Conservation (phyloP, 192 early-diverging fungal species). For the Coemansia reversa region DNA sequence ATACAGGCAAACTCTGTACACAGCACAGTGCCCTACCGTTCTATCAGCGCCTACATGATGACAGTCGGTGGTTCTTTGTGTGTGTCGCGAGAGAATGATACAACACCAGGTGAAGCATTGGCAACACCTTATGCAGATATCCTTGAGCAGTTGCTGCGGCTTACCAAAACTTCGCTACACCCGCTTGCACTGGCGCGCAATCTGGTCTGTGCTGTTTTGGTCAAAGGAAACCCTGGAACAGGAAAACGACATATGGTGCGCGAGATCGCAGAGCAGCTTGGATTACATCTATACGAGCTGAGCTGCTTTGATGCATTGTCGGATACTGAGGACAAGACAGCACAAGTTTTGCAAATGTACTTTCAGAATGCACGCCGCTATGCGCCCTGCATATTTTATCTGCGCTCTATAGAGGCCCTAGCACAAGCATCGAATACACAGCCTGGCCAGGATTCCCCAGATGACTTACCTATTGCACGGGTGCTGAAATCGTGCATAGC, state of each 20-base stretch:
- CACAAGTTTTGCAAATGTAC: constrained; percentile 67
- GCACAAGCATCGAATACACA: constrained; percentile 48
- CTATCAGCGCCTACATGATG: constrained; percentile 14
- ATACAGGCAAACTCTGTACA: constrained; percentile 35
- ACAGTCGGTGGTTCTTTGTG: not conserved
- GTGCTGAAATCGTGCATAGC: constrained; percentile 42
- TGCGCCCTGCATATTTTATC: constrained; percentile 81
- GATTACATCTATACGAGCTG: constrained; percentile 75
- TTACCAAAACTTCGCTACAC: constrained; percentile 71
- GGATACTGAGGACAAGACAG: constrained; percentile 81
- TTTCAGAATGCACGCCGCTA: constrained; percentile 75
- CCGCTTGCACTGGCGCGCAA: constrained; percentile 67
- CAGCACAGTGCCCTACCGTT: constrained; percentile 37
- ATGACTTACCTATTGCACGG: constrained; percentile 45
- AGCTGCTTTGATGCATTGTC: constrained; percentile 77
- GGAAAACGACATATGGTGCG: constrained; percentile 77
- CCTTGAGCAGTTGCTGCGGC: constrained; percentile 51
- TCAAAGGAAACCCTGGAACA: constrained; percentile 79
- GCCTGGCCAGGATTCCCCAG: constrained; percentile 36
- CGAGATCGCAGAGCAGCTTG: constrained; percentile 66
- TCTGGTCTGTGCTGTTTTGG: constrained; percentile 67
- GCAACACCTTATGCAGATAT: constrained; percentile 23
- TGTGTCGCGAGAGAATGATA: not conserved
- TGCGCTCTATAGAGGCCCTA: constrained; percentile 79
- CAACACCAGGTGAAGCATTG: not conserved